Evolutionary conservation across 129 eudicot species (phyloP).

Genomic region (Glebionis coronaria): DNA sequence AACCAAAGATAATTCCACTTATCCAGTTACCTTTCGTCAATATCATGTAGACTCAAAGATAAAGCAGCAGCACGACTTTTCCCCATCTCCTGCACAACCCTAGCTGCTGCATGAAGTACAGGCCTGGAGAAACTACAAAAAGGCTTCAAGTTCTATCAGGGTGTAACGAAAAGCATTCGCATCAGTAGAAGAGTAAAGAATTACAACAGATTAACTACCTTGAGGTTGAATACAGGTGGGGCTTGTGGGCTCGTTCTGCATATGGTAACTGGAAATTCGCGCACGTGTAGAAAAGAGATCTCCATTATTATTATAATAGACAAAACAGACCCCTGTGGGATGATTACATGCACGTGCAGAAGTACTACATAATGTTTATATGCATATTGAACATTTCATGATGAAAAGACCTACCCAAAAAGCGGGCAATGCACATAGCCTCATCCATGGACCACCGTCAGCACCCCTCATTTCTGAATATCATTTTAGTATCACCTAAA

Average conservation of each 20-base stretch:
- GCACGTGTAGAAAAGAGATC: too few relatives aligned
- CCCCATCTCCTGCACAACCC: constrained; percentile 99
- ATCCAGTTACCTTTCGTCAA: constrained; percentile 71
- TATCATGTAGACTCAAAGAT: constrained; percentile 82
- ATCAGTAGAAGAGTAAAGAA: too few relatives aligned
- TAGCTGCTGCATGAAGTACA: constrained; percentile 92
- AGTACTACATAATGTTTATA: too few relatives aligned
- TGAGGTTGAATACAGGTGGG: too few relatives aligned
- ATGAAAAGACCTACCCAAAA: constrained; percentile 65
- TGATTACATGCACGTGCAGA: too few relatives aligned
- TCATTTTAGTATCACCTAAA: constrained; percentile 91
- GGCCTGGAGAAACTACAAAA: constrained; percentile 98
- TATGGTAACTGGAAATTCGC: too few relatives aligned
- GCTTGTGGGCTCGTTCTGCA: too few relatives aligned
- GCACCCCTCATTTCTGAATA: constrained; percentile 99
- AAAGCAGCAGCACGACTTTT: constrained; percentile 98
- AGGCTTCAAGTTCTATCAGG: too few relatives aligned
- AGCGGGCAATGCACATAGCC: constrained; percentile 96
- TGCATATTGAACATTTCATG: not conserved
- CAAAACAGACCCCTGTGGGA: too few relatives aligned
- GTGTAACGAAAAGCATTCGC: too few relatives aligned
- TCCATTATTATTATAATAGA: too few relatives aligned
- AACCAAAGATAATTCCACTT: not conserved
- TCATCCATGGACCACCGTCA: constrained; percentile 99
- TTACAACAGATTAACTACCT: too few relatives aligned